These are phyloP conservation scores for Platanthera guangdongensis DNA, from an alignment of 106 monocot genomes.

Conservation along the genomic window DNA sequence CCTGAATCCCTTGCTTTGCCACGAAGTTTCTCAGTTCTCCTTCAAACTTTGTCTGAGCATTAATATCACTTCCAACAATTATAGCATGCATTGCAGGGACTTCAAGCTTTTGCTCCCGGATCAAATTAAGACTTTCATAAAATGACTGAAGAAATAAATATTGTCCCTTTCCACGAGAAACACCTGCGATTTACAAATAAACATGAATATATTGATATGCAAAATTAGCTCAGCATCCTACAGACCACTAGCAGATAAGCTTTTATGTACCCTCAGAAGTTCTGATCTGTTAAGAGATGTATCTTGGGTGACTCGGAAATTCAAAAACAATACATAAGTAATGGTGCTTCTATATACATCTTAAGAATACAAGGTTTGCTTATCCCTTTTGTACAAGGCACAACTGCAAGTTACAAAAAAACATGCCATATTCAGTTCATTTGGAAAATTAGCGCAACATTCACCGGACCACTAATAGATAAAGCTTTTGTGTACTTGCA, in stretches of 20 bases:
- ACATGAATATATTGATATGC: not conserved
- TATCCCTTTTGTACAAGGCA: too few relatives aligned
- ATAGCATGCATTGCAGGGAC: constrained; percentile 77
- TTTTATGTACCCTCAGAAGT: not conserved
- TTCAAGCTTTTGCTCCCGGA: constrained; percentile 62
- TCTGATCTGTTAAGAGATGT: too few relatives aligned
- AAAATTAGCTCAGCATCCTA: not conserved
- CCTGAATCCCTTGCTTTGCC: constrained; percentile 53
- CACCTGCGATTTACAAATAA: constrained; percentile 43
- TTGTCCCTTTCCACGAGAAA: constrained; percentile 93
- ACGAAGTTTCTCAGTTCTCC: constrained; percentile 69
- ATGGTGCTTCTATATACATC: too few relatives aligned
- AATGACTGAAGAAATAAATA: constrained; percentile 84
- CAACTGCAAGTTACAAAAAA: too few relatives aligned
- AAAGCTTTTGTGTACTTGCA: not conserved
- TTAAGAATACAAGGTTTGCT: too few relatives aligned
- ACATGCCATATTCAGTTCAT: too few relatives aligned
- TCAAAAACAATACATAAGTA: too few relatives aligned
- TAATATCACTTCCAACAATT: constrained; percentile 92
- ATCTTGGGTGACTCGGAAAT: too few relatives aligned
- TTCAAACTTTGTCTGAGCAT: constrained; percentile 85
- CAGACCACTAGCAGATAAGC: not conserved
- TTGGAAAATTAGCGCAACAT: too few relatives aligned
- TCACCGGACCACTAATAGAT: too few relatives aligned
- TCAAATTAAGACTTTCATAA: constrained; percentile 65